Base-by-base conservation (phyloP, 1,284 basidiomycete genomes). In the Pterula multifida region DNA sequence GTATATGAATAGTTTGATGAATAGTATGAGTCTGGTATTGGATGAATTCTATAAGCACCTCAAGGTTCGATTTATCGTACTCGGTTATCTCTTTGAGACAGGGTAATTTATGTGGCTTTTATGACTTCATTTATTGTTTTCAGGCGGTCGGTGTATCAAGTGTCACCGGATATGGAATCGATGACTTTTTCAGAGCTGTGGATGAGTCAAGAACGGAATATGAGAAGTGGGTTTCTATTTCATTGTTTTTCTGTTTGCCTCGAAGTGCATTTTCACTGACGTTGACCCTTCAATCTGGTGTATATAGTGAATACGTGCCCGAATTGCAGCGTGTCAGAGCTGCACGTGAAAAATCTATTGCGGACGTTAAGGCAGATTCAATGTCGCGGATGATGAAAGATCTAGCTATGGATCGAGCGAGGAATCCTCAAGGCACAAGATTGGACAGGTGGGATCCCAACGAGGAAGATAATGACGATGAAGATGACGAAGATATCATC, bases 1-100 rank as follows among this genome's bases (percentile, higher is more conserved):
- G 44, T 99, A 98, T 66, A 96, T 98, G 91, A 96, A 92, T 66
- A 94, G 90, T 61, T 72, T 99, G 55, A 98, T 98, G 95, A 93
- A 96, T 59, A 93, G 89, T 63, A 98, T 99, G 96, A 93, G 92
- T 64, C 70, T 99, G 46, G 94, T 99, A 3, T 69, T 99, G 51
- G 96, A 99, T 63, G 96, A 98, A 63, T 99, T 99, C 61, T 99
- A 99, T 71, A 91, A 94, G 66, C 89, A 96, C 59, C 70, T 99
- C 45, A 89, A 89, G 71, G 93, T 92, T 45, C 22, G 56, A 52
- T 32, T 3, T 23, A 25, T 53, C 32, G 61, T 55, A 50, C 6
- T 2, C 21, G 26, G 19, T 17, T 36, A 19, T 26, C 23, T 50
- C 17, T 47, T 17, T 36, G n/a, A n/a, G n/a, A n/a, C n/a, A n/a